A percentile compares a stretch with the other conserved stretches of the same genome.
Conservation (phyloP, 345 rosid genomes). For the Euclidium syriacum region DNA sequence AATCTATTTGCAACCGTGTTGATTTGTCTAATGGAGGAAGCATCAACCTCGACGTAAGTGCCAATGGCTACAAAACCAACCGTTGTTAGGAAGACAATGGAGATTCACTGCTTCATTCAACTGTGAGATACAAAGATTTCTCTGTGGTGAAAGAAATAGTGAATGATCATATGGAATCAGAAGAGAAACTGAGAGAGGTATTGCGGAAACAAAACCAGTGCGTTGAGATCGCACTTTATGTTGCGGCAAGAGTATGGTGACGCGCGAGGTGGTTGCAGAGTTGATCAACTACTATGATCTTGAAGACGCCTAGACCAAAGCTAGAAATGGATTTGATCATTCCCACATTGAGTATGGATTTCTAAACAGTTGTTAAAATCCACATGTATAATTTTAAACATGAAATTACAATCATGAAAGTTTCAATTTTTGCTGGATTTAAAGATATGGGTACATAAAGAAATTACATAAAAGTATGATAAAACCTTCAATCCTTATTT, state of each 20-base stretch:
- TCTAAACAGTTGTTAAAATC: no score
- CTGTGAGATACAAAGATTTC: constrained; percentile 58
- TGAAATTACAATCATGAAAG: no score
- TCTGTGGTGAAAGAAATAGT: constrained; percentile 39
- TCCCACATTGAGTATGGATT: constrained; percentile 76
- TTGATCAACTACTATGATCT: constrained; percentile 67
- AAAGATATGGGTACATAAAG: no score
- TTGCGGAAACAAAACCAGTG: constrained; percentile 65
- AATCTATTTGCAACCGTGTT: background rate
- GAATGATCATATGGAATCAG: constrained; percentile 25
- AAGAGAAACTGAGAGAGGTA: constrained; percentile 43
- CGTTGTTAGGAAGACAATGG: constrained; percentile 51
- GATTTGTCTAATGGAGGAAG: constrained; percentile 31
- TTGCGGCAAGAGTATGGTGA: constrained; percentile 73
- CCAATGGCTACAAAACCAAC: constrained; percentile 14
- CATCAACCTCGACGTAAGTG: constrained; percentile 18
- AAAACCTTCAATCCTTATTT: no score
- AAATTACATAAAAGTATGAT: no score
- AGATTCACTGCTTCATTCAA: constrained; percentile 54
- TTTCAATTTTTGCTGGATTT: no score
- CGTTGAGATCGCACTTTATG: constrained; percentile 77
- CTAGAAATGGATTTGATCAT: constrained; percentile 82
- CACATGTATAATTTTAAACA: no score
- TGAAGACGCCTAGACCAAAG: constrained; percentile 69
- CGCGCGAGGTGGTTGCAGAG: constrained; percentile 57